Evolutionary conservation across 176 grass and related monocot species (phyloP), one percentile per base, ranked within the genome.

Genomic region (Aegilops longissima): DNA sequence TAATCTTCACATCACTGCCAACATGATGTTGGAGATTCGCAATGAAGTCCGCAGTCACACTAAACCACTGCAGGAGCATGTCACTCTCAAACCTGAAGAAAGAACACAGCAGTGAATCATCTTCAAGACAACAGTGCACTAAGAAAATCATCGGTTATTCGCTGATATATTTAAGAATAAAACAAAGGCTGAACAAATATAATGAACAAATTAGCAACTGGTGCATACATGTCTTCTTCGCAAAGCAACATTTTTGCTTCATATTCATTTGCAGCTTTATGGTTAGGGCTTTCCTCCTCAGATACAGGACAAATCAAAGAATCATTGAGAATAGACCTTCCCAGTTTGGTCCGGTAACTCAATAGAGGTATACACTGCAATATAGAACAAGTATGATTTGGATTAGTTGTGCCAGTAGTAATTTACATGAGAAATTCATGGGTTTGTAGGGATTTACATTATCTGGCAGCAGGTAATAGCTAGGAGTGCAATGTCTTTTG

Each of bases 41-140:
- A 24, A 89, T 80, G 23, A 76, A 76, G 13, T 73, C 70, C 33
- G 81, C 39, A 51, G 91, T 85, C 70, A 64, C 18, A 47, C 16
- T 65, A 59, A 85, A 80, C 38, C 69, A 35, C n/a, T 90, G 61
- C 70, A 87, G 14, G 59, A 93, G 21, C 70, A 93, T 58, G 64
- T 90, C 88, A 54, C 64, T 81, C 77, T 93, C 87, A 87, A 76
- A 93, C 85, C 91, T 93, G 39, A 49, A 42, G 20, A 69, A 38
- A 85, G 5, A 6, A 33, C 12, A 54, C 0, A 31, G 40, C 79
- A 5, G 49, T 51, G 6, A 12, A 88, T 8, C 13, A 63, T 70
- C 18, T 42, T 36, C 31, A 31, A 62, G 23, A 42, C 11, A 75
- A 81, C 54, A 31, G 29, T 9, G 20, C 34, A 85, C 21, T 66